These are phyloP conservation scores for Cyathus pygmaeus DNA, from an alignment of 1,284 basidiomycete genomes.

Conservation along the genomic window DNA sequence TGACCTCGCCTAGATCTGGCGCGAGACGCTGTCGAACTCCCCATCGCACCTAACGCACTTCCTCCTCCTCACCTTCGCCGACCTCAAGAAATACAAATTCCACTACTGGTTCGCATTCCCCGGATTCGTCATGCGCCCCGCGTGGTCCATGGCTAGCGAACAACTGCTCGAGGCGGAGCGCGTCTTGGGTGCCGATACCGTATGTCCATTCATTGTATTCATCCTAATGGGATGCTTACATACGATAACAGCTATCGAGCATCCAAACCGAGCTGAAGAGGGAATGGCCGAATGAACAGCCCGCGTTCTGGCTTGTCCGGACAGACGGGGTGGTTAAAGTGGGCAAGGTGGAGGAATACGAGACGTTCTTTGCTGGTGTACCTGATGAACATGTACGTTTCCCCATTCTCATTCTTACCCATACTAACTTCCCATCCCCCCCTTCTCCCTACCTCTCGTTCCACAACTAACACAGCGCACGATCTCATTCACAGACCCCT, in stretches of 20 bases:
- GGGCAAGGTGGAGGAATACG: slow-evolving; percentile 20
- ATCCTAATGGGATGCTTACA: background rate
- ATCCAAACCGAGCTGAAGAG: slow-evolving; percentile 60
- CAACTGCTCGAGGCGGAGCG: slow-evolving; percentile 63
- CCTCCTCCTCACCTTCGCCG: slow-evolving; percentile 92
- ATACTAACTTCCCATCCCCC: background rate
- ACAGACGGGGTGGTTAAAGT: too few relatives aligned
- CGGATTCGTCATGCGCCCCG: slow-evolving; percentile 86
- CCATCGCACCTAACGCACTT: slow-evolving; percentile 76
- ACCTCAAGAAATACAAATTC: slow-evolving; percentile 97
- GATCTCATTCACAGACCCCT: slow-evolving; percentile 89
- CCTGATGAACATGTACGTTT: slow-evolving; percentile 27
- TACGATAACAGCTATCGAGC: slow-evolving; percentile 52
- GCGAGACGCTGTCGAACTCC: slow-evolving; percentile 61
- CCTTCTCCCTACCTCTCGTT: background rate
- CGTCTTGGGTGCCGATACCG: slow-evolving; percentile 44
- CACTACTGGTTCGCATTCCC: slow-evolving; percentile 99
- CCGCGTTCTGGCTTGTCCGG: slow-evolving; percentile 71
- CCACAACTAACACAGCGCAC: slow-evolving; percentile 59
- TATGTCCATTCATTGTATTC: slow-evolving; percentile 28
- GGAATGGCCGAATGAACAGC: slow-evolving; percentile 35
- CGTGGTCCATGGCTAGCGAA: slow-evolving; percentile 79
- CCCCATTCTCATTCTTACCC: background rate
- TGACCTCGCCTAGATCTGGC: slow-evolving; percentile 67
- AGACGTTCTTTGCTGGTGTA: slow-evolving; percentile 45